Evolutionary conservation across 805 yeast genomes (phyloP).

Genomic region (Priceomyces carsonii): DNA sequence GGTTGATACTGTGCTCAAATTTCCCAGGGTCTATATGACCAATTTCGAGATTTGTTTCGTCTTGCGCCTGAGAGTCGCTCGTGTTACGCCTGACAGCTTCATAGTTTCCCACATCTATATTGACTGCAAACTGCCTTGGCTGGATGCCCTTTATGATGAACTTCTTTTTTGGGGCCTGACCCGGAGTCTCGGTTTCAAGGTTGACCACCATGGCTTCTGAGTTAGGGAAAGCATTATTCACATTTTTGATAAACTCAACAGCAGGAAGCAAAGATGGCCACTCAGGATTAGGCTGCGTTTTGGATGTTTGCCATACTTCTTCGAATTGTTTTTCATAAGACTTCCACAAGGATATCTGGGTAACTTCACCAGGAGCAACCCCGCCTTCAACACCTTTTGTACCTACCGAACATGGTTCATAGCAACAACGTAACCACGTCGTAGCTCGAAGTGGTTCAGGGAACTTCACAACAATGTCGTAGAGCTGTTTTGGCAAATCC

Average conservation of each 20-base stretch:
- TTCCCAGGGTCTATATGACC: slow-evolving; percentile 38
- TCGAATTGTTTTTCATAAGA: slow-evolving; percentile 88
- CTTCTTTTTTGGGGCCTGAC: slow-evolving; percentile 57
- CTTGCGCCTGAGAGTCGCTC: slow-evolving; percentile 13
- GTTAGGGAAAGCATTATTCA: slow-evolving; percentile 80
- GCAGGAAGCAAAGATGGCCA: slow-evolving; percentile 71
- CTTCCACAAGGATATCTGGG: slow-evolving; percentile 95
- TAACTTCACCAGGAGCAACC: slow-evolving; percentile 67
- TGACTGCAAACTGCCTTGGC: slow-evolving; percentile 68
- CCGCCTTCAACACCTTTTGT: slow-evolving; percentile 15
- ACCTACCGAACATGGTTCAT: slow-evolving; percentile 55
- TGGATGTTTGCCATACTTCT: slow-evolving; percentile 53
- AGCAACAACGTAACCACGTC: slow-evolving; percentile 91
- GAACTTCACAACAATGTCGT: slow-evolving; percentile 59
- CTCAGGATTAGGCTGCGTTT: slow-evolving; percentile 29
- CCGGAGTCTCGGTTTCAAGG: slow-evolving; percentile 46
- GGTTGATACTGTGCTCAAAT: slow-evolving; percentile 28
- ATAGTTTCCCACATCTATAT: slow-evolving; percentile 42
- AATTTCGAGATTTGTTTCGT: slow-evolving; percentile 21
- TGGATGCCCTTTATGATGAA: slow-evolving; percentile 93
- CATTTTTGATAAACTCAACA: slow-evolving; percentile 94
- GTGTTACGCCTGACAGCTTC: slow-evolving; percentile 38
- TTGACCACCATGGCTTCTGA: slow-evolving; percentile 92
- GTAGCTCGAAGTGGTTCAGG: slow-evolving; percentile 91
- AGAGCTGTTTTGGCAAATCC: slow-evolving; percentile 51